A percentile compares a stretch with the other conserved stretches of the same genome.
Evolutionary conservation across 2,329 filamentous ascomycete genomes (phyloP).

Genomic region (Byssothecium circinans): DNA sequence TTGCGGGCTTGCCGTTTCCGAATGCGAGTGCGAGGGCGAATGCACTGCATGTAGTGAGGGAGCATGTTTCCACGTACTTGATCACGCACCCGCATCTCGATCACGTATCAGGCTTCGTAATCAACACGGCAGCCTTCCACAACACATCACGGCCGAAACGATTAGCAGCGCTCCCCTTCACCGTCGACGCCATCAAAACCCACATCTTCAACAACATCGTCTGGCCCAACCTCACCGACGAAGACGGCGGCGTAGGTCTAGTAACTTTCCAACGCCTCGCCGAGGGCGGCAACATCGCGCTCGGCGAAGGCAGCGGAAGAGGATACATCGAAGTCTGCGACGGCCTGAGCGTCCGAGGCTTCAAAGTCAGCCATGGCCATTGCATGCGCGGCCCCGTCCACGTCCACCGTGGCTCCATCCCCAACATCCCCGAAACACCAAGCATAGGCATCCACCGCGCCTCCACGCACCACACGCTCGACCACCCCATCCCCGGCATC

Average conservation of each 20-base stretch:
- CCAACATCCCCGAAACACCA: constrained; percentile 43
- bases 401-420: constrained; percentile 49
- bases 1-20: constrained; percentile 74
- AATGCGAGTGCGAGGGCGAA: constrained; percentile 71
- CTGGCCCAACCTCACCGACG: constrained; percentile 96
- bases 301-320: constrained; percentile 76
- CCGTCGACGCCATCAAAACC: constrained; percentile 87
- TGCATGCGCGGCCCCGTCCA: constrained; percentile 67
- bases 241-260: constrained; percentile 90
- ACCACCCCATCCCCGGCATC: constrained; percentile 1
- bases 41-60: constrained; percentile 75
- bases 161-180: constrained; percentile 80
- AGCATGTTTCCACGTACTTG: constrained; percentile 82
- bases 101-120: constrained; percentile 85
- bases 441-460: constrained; percentile 23
- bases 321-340: constrained; percentile 90
- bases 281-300: constrained; percentile 81
- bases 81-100: constrained; percentile 98
- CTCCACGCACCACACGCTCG: constrained; percentile 16
- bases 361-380: constrained; percentile 85
- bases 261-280: constrained; percentile 87
- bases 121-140: constrained; percentile 87
- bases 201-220: constrained; percentile 98
- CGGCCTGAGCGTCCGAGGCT: constrained; percentile 83
- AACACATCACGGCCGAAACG: constrained; percentile 77